These are phyloP conservation scores for Echeveria elegans DNA, from an alignment of 164 flowering plant genomes.

Conservation along the genomic window DNA sequence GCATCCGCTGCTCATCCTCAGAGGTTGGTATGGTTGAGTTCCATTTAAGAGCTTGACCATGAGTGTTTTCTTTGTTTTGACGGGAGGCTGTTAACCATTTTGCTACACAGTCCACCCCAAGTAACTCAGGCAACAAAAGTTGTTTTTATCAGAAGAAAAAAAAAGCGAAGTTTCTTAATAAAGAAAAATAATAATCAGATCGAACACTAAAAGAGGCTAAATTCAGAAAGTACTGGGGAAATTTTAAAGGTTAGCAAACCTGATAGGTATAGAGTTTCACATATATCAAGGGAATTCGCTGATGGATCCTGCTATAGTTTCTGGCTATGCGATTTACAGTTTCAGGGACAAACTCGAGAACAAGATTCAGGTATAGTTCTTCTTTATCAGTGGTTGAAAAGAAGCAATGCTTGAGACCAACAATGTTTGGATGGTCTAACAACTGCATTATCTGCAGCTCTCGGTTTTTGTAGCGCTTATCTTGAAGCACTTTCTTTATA, in stretches of 20 bases:
- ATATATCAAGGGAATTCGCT: constrained; percentile 79
- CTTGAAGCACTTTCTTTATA: constrained; percentile 94
- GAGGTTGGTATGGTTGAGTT: not conserved
- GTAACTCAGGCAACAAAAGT: too few species aligned
- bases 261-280: constrained; percentile 93
- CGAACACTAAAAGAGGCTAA: too few species aligned
- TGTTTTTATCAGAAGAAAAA: too few species aligned
- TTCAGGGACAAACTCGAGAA: constrained; percentile 91
- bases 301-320: constrained; percentile 70
- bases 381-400: constrained; percentile 86
- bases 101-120: too few species aligned
- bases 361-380: constrained; percentile 84
- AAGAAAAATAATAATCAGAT: too few species aligned
- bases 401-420: constrained; percentile 80
- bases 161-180: too few species aligned
- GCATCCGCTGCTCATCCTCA: not conserved
- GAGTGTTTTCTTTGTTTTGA: too few species aligned
- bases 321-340: constrained; percentile 81
- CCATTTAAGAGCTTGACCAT: not conserved
- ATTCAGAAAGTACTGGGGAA: too few species aligned
- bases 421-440: constrained; percentile 94
- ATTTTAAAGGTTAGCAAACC: too few species aligned
- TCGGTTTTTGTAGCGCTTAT: constrained; percentile 93
- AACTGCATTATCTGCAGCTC: constrained; percentile 95
- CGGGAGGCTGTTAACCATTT: too few species aligned